Percentiles rank a stretch among this genome's conserved stretches.
Evolutionary conservation across 2,329 filamentous ascomycete species (phyloP).

Genomic region (Aspergillus felis): DNA sequence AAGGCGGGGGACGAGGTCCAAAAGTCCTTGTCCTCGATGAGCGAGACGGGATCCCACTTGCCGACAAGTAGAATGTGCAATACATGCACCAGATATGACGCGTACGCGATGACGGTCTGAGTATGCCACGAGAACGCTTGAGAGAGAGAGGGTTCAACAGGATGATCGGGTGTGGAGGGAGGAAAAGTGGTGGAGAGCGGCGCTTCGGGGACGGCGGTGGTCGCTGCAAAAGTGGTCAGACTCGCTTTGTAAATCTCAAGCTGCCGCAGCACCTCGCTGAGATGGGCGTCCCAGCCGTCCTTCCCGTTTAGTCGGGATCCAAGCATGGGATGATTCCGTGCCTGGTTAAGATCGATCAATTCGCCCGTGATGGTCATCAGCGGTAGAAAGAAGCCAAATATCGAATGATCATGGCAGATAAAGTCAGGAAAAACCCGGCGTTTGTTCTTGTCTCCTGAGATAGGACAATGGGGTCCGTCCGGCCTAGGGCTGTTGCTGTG

Average conservation of each 20-base stretch:
- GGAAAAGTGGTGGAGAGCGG: conserved; percentile 48
- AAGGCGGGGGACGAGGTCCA: conserved; percentile 92
- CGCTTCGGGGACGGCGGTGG: conserved; percentile 23
- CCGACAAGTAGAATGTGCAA: conserved; percentile 87
- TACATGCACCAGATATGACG: conserved; percentile 89
- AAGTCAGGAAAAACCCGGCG: conserved; percentile 71
- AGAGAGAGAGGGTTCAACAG: conserved; percentile 32
- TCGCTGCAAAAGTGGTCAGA: conserved; percentile 46
- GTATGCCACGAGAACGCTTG: conserved; percentile 56
- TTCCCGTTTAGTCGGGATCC: conserved; percentile 69
- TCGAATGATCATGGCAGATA: conserved; percentile 79
- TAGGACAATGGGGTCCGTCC: conserved; percentile 32
- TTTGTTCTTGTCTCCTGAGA: conserved; percentile 35
- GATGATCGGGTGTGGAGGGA: conserved; percentile 60
- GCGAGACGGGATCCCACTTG: conserved; percentile 90
- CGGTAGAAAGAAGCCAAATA: conserved; percentile 90
- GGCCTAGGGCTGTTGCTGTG: conserved; percentile 48
- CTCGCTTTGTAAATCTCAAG: conserved; percentile 78
- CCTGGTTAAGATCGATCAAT: conserved; percentile 85
- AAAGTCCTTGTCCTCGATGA: conserved; percentile 89
- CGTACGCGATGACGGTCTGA: conserved; percentile 81
- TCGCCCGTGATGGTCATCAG: conserved; percentile 91
- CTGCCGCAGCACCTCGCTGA: conserved; percentile 72
- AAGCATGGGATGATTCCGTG: conserved; percentile 81
- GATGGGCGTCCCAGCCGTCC: conserved; percentile 75